A percentile compares a stretch with the other conserved stretches of the same genome.
Evolutionary conservation across 2,329 filamentous ascomycete species (phyloP).

Genomic region (Fusarium sarcochroum): DNA sequence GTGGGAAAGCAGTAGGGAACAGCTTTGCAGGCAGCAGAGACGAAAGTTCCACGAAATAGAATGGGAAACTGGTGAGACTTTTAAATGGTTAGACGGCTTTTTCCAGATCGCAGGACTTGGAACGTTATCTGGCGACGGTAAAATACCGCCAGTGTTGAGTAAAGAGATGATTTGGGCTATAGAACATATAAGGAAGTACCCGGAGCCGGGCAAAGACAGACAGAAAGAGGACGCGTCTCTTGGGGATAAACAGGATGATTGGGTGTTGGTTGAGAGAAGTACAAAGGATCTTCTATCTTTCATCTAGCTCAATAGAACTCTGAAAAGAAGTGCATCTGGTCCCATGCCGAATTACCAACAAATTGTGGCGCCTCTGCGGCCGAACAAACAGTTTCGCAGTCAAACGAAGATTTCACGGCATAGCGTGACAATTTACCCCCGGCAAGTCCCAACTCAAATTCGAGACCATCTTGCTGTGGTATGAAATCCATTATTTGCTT

Average conservation of each 20-base stretch:
- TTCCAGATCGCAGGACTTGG: constrained; percentile 65
- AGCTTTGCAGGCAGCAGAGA: constrained; percentile 48
- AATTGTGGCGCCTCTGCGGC: background rate
- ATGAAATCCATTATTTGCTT: background rate
- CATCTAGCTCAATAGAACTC: background rate
- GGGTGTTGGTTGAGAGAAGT: constrained; percentile 30
- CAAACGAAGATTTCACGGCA: background rate
- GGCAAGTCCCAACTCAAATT: background rate
- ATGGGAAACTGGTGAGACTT: constrained; percentile 67
- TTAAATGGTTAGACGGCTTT: constrained; percentile 61
- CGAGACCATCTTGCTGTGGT: background rate
- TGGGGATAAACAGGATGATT: background rate
- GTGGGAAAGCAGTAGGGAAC: constrained; percentile 63
- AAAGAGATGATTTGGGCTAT: constrained; percentile 62
- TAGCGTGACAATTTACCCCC: background rate
- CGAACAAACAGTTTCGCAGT: background rate
- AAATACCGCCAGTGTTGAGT: constrained; percentile 61
- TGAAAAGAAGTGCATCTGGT: background rate
- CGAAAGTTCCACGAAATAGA: constrained; percentile 66
- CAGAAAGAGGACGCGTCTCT: background rate
- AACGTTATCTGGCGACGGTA: constrained; percentile 61
- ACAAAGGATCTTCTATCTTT: constrained; percentile 9
- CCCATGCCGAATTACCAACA: background rate
- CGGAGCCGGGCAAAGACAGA: constrained; percentile 50
- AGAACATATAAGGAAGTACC: constrained; percentile 64